Evolutionary conservation across 306 rosid species (phyloP), one percentile per base, ranked within the genome.

Genomic region (Ziziphus jujuba): DNA sequence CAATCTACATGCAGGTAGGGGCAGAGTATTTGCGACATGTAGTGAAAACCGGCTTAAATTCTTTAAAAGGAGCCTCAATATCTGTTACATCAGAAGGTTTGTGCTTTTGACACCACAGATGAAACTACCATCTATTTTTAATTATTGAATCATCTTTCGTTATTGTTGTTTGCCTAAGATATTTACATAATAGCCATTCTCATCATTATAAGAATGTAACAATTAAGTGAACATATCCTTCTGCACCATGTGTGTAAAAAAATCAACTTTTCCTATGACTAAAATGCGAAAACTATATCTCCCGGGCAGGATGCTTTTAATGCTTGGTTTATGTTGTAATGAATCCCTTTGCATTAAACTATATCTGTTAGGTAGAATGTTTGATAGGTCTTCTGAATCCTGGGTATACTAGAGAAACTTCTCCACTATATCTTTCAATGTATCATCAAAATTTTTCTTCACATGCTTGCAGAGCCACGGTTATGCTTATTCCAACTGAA

Each of bases 1-100:
- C 91, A 78, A 70, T 83, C 72, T 87, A 88, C 67, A 72, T 88
- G 82, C 96, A 85, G 73, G 90, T 84, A 36, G 99, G 97, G 59
- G 83, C 82, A 60, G 96, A 82, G 7, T 93, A 93, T 7, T 84
- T 88, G 34, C 88, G 85, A 56, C 84, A 85, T 59, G 88, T 81
- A 0, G 86, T 93, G 69, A 93, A 93, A 84, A 83, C 17, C 57
- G 82, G 97, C 82, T 80, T 93, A 61, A 83, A 80, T 70, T 88
- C 95, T 75, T 53, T 86, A 63, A 93, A 84, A 78, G 65, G 75
- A 14, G 72, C 87, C 34, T 72, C 96, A 2, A 63, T 80, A 57
- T 50, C 90, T 28, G 65, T 56, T 64, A 52, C 82, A 65, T 50
- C 84, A 9, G 90, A 90, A 87, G 99, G 98, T 93, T 51, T 77